phyloP scores from a whole-genome alignment of 176 grass and related monocot genomes.

The Aegilops umbellulata region DNA sequence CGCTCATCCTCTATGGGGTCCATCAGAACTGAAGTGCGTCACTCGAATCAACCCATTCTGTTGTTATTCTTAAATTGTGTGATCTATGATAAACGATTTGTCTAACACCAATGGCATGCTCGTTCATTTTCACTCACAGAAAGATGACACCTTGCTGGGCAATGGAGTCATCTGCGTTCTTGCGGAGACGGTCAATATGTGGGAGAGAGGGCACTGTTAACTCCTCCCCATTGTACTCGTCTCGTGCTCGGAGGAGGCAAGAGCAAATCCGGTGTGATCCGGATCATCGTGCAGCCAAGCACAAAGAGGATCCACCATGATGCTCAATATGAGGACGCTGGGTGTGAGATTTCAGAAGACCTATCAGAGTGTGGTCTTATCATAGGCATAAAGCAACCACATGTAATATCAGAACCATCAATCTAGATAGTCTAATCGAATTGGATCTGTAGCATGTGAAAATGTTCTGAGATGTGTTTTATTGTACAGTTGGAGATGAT shows the following conservation, averaged over 20 bases:
- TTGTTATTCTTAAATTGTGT: too few relatives aligned
- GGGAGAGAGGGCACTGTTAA: constrained; percentile 82
- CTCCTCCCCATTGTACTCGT: constrained; percentile 75
- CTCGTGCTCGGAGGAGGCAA: constrained; percentile 74
- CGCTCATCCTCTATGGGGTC: too few relatives aligned
- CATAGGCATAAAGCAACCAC: constrained; percentile 91
- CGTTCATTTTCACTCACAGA: constrained; percentile 36
- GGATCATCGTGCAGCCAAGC: constrained; percentile 88
- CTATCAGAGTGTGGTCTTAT: constrained; percentile 83
- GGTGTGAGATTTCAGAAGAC: constrained; percentile 84
- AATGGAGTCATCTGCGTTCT: too few relatives aligned
- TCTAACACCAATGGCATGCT: neutral
- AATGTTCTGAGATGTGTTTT: neutral
- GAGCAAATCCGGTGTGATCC: constrained; percentile 51
- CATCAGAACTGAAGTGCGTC: too few relatives aligned
- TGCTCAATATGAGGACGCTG: constrained; percentile 78
- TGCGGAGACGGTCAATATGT: constrained; percentile 81
- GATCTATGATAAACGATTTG: too few relatives aligned
- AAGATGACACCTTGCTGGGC: constrained; percentile 31
- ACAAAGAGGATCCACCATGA: constrained; percentile 87
- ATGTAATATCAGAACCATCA: constrained; percentile 36
- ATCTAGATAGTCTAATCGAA: neutral
- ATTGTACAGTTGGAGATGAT: constrained; percentile 72
- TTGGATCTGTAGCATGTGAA: neutral
- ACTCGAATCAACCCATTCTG: too few relatives aligned